Base-by-base conservation (phyloP, 352 stramenopile species). In the Phytophthora fragariae region DNA sequence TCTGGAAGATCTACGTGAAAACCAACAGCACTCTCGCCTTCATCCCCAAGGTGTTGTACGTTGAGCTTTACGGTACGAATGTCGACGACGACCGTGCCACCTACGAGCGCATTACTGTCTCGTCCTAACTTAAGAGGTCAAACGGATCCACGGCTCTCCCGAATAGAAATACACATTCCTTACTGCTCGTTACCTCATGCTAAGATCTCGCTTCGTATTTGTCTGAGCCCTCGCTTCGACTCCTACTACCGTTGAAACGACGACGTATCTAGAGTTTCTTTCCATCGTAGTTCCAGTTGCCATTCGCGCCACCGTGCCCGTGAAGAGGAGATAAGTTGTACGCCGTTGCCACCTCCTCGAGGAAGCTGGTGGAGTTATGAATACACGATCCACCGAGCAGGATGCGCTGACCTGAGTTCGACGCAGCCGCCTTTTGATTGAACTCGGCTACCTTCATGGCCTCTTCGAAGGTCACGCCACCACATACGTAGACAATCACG, bases 381-480 rank as follows among this genome's bases (percentile, higher is more conserved):
- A 99, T 93, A 60, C 89, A 98, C 35, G 95, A 98, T 62, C 97
- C 97, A 41, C 96, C 97, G 52, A 99, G 84, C 57, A 99, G 80
- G 46, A 99, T 91, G 52, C 94, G 89, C 71, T 93, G 83, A 55
- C 92, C 94, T 44, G 80, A 86, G 73, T 90, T 85, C 47, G 66
- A 72, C 15, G 60, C 56, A 3, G 81, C 85, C 27, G 91, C 75
- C 62, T 92, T 92, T 73, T 94, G 77, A 78, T 99, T 99, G 61
- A 99, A 93, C 75, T 99, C 94, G 24, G 87, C 95, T 50, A 99
- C 93, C 72, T 99, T 99, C 60, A 92, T 97, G n/a, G 97, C 96
- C 84, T 99, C 98, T 80, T 99, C 98, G 76, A 99, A 99, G 9
- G 98, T 99, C 31, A 95, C 94, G 65, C 98, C 98, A 62, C 98